Base-by-base conservation (phyloP, 768 basidiomycete genomes). In the Lactifluus volemus region DNA sequence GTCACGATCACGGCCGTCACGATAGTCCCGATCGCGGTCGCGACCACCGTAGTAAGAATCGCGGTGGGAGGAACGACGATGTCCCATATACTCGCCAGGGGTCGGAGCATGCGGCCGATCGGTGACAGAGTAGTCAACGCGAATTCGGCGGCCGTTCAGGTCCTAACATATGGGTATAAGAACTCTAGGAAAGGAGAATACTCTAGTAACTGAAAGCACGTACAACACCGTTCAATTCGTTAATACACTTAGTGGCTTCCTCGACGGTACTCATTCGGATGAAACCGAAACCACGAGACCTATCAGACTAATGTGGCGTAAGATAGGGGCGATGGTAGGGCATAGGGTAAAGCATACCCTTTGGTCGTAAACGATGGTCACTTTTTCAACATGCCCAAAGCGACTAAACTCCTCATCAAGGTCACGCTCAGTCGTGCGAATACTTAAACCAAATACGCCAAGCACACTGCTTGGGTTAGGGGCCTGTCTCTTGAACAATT, bases 381-480 rank as follows among this genome's bases (percentile, higher is more conserved):
- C 94, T 73, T 97, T 98, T 72, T 94, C 90, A 52, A 97, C 94
- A 39, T 84, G 81, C 25, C 96, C 96, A 66, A 85, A 89, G 51
- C 91, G 82, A 67, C 78, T 83, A 67, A 99, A 98, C 73, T 97
- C 94, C 65, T 96, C 91, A 66, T 98, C 92, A 51, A 99, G 77
- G 71, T 98, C 96, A 45, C 89, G 83, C 70, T 99, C 96, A 57
- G 86, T 82, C 4, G 96, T 98, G 57, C 95, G 84, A 59, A 99
- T 96, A 68, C 92, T 95, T 45, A 98, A 76, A n/a, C 96, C 96
- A 67, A 98, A 99, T n/a, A 98, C 93, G 60, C 96, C 96, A 63
- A 99, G 80, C 36, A 96, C 93, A 63, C 81, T 86, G 67, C 89
- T 87, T 21, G 93, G 89, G 72, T 86, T 88, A 52, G 92, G 91